Evolutionary conservation across 441 rosid species (phyloP).

Genomic region (Jatropha multifida): DNA sequence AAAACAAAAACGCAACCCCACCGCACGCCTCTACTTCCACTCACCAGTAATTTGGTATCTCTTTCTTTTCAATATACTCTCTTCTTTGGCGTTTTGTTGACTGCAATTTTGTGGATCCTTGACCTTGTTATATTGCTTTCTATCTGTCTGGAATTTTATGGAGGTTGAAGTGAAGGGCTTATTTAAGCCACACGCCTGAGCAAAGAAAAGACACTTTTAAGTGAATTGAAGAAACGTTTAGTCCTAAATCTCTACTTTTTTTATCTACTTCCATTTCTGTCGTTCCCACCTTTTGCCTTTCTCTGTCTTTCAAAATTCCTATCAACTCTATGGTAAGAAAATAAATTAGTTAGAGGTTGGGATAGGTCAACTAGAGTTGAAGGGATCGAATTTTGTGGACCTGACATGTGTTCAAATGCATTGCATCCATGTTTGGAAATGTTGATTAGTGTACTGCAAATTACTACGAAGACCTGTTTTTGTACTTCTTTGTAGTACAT

Average conservation of each 20-base stretch:
- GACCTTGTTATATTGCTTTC: too few species aligned
- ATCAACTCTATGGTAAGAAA: background rate
- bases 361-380: slow-evolving; percentile 1
- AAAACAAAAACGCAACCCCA: too few species aligned
- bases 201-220: background rate
- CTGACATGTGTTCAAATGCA: slow-evolving; percentile 1
- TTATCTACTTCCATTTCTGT: background rate
- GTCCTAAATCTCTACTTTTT: background rate
- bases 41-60: too few species aligned
- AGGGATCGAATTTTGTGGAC: slow-evolving; percentile 14
- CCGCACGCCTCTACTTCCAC: too few species aligned
- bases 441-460: slow-evolving; percentile 30
- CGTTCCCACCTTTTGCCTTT: background rate
- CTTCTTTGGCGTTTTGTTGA: too few species aligned
- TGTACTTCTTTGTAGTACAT: slow-evolving; percentile 43
- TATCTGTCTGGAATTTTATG: too few species aligned
- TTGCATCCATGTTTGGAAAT: background rate
- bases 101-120: too few species aligned
- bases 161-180: background rate
- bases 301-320: background rate
- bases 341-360: background rate
- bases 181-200: background rate
- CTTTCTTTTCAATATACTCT: too few species aligned
- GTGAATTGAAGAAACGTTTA: background rate
- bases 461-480: background rate